A percentile compares a stretch with the other conserved stretches of the same genome.
Conservation (phyloP, 257 asterid species). For the Euphrasia confusa region DNA sequence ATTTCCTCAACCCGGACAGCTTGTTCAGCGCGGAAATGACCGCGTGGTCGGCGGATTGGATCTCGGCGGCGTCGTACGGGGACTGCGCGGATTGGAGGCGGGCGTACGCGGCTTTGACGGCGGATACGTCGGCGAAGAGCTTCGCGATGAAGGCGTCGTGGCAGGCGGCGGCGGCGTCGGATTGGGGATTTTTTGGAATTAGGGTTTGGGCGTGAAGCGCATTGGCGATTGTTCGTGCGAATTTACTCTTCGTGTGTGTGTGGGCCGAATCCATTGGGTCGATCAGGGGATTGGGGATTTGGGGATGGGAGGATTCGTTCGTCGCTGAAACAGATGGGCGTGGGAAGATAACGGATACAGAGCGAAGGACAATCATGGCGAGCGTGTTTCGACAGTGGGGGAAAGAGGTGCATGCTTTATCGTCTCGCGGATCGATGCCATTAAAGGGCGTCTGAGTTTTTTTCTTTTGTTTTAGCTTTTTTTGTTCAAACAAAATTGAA, state of each 20-base stretch:
- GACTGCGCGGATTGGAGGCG: slow-evolving; percentile 65
- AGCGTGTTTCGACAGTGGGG: neutral
- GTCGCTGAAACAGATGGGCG: neutral
- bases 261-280: slow-evolving; percentile 36
- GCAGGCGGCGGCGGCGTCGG: neutral
- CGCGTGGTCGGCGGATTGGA: slow-evolving; percentile 62
- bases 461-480: neutral
- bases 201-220: slow-evolving; percentile 37
- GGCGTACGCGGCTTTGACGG: slow-evolving; percentile 76
- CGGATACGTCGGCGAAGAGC: slow-evolving; percentile 60
- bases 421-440: slow-evolving; percentile 9
- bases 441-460: neutral
- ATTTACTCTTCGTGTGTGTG: slow-evolving; percentile 43
- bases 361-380: neutral
- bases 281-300: slow-evolving; percentile 23
- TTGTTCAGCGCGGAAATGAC: slow-evolving; percentile 59
- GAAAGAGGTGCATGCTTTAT: neutral
- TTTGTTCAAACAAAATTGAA: neutral
- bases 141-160: slow-evolving; percentile 59
- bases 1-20: slow-evolving; percentile 63
- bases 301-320: neutral
- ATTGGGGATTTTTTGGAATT: slow-evolving; percentile 23
- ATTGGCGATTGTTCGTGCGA: slow-evolving; percentile 70
- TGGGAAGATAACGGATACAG: neutral
- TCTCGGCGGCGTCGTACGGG: slow-evolving; percentile 81